Evolutionary conservation across 495 filamentous ascomycete genomes (phyloP).

Genomic region (Astrocystis sublimbata): DNA sequence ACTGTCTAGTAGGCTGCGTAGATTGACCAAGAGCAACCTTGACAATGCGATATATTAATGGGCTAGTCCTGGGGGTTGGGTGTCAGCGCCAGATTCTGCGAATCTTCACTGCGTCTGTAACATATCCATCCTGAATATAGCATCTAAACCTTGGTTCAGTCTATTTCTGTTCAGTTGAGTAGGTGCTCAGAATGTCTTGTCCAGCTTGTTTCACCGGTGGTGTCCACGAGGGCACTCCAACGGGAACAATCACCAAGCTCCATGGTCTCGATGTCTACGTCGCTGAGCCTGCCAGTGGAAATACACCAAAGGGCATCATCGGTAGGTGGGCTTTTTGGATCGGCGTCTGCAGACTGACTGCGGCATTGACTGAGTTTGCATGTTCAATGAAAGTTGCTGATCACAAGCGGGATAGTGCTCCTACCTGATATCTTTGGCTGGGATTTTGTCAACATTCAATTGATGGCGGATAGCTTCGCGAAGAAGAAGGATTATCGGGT

Average conservation of each 20-base stretch:
- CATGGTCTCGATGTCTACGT: constrained; percentile 47
- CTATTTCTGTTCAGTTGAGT: neutral
- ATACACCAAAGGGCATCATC: constrained; percentile 38
- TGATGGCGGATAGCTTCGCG: constrained; percentile 50
- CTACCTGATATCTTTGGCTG: constrained; percentile 53
- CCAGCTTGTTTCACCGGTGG: constrained; percentile 28
- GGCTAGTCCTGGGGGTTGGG: too few relatives aligned
- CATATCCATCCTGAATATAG: too few relatives aligned
- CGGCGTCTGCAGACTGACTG: neutral
- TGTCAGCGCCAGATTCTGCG: too few relatives aligned
- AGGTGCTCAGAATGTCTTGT: constrained; percentile 25
- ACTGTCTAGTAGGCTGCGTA: too few relatives aligned
- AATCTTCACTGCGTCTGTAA: too few relatives aligned
- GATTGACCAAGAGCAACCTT: too few relatives aligned
- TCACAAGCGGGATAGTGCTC: constrained; percentile 29
- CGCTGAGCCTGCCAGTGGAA: constrained; percentile 32
- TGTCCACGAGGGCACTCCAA: constrained; percentile 25
- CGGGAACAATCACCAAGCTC: constrained; percentile 29
- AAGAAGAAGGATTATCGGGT: constrained; percentile 41
- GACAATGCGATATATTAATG: too few relatives aligned
- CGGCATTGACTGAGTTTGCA: neutral
- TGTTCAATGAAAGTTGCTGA: neutral
- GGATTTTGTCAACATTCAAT: constrained; percentile 48
- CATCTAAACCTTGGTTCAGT: too few relatives aligned
- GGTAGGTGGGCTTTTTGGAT: neutral